Conservation (phyloP, 1,284 basidiomycete species). For the Ganoderma leucocontextum region DNA sequence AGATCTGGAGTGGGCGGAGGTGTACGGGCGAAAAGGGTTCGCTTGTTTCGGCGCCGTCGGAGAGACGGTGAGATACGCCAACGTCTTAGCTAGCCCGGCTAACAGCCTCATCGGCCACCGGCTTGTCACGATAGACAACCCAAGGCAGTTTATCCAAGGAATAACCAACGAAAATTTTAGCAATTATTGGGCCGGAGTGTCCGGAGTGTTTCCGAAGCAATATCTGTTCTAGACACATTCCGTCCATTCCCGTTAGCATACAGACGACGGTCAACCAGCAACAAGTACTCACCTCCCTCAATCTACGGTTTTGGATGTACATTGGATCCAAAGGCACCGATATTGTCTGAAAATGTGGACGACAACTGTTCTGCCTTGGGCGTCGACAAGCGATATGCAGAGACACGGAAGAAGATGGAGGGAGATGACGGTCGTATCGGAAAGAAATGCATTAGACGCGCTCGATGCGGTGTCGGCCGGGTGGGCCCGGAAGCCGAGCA, state of each 20-base stretch:
- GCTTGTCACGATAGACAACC: constrained; percentile 3
- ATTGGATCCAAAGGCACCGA: not conserved
- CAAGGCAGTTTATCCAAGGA: not conserved
- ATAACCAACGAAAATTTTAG: not conserved
- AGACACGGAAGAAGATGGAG: not conserved
- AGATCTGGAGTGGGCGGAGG: constrained; percentile 1
- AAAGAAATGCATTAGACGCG: constrained; percentile 1
- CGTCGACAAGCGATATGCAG: not conserved
- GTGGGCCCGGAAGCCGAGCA: not conserved
- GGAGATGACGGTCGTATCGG: not conserved
- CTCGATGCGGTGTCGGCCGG: not conserved
- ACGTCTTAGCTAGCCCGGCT: not conserved
- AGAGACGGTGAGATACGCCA: not conserved
- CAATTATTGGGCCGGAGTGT: not conserved
- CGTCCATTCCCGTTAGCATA: not conserved
- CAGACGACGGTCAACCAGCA: not conserved
- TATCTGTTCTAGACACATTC: not conserved
- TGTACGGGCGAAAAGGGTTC: constrained; percentile 8
- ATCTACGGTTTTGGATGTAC: not conserved
- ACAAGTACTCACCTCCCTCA: not conserved
- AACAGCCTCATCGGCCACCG: constrained; percentile 3
- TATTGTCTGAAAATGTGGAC: not conserved
- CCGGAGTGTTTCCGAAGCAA: not conserved
- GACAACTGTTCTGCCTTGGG: not conserved
- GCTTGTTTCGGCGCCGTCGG: not conserved